phyloP scores from a whole-genome alignment of 352 stramenopile genomes.

The Phytophthora palmivora region DNA sequence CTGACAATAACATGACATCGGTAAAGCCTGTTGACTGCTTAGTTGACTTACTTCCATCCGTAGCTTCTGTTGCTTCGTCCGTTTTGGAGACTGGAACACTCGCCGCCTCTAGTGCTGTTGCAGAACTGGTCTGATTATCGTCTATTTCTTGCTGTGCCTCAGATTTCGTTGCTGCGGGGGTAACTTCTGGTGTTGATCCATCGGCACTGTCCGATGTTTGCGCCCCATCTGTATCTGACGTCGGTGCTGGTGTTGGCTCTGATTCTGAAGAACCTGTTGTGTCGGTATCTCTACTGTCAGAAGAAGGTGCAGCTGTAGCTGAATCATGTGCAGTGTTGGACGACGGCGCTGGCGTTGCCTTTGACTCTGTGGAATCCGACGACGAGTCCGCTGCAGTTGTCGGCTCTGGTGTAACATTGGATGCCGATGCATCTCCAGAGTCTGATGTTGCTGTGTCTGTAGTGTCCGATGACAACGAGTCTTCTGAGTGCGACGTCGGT shows the following conservation, averaged over 20 bases:
- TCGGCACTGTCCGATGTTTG: slow-evolving; percentile 2
- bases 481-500: neutral
- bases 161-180: slow-evolving; percentile 14
- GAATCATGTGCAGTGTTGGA: slow-evolving; percentile 2
- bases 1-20: slow-evolving; percentile 20
- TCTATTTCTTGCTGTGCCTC: slow-evolving; percentile 11
- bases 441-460: slow-evolving; percentile 2
- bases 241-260: slow-evolving; percentile 9
- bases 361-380: neutral
- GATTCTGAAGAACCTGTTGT: slow-evolving; percentile 1
- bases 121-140: neutral
- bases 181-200: slow-evolving; percentile 19
- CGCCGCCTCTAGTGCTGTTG: neutral
- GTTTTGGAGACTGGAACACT: neutral
- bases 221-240: neutral
- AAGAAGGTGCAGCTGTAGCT: neutral
- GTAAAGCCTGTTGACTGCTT: slow-evolving; percentile 25
- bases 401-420: neutral
- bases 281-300: neutral
- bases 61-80: neutral
- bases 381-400: slow-evolving; percentile 2
- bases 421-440: neutral
- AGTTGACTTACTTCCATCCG: slow-evolving; percentile 10
- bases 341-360: slow-evolving; percentile 9
- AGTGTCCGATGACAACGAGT: no score